These are phyloP conservation scores for Amanita rubescens DNA, from an alignment of 768 basidiomycete species.

Conservation along the genomic window DNA sequence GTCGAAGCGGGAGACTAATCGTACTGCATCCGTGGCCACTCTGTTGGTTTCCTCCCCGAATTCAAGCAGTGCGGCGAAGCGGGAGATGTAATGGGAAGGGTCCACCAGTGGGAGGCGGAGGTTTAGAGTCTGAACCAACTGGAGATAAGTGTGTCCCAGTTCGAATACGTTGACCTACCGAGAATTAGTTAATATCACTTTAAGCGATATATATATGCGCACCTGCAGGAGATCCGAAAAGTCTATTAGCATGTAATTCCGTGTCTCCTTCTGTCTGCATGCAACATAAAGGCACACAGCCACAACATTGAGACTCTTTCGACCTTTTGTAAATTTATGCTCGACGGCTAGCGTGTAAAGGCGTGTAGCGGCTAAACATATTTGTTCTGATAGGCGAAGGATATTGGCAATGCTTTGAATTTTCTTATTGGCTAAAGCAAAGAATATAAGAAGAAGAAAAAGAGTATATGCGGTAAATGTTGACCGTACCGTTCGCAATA, in stretches of 20 bases:
- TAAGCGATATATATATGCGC: conserved; percentile 8
- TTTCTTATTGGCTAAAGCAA: conserved; percentile 76
- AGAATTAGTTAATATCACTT: background rate
- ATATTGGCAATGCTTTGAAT: conserved; percentile 79
- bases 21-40: conserved; percentile 89
- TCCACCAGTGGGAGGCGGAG: conserved; percentile 86
- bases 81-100: conserved; percentile 93
- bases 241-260: conserved; percentile 97
- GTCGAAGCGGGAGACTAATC: conserved; percentile 88
- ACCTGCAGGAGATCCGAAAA: conserved; percentile 95
- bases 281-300: conserved; percentile 95
- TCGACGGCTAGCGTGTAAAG: conserved; percentile 92
- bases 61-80: conserved; percentile 90
- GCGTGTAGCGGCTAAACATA: conserved; percentile 74
- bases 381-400: conserved; percentile 70
- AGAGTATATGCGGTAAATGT: conserved; percentile 12
- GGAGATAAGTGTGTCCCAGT: conserved; percentile 92
- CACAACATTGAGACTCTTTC: conserved; percentile 87
- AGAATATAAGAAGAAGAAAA: background rate
- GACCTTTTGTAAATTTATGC: conserved; percentile 90
- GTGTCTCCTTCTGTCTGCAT: conserved; percentile 83
- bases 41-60: conserved; percentile 92
- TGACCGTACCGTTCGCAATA: conserved; percentile 72
- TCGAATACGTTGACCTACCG: conserved; percentile 92
- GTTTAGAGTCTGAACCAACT: conserved; percentile 83